Conservation (phyloP, 768 basidiomycete genomes). For the Russula sp. region DNA sequence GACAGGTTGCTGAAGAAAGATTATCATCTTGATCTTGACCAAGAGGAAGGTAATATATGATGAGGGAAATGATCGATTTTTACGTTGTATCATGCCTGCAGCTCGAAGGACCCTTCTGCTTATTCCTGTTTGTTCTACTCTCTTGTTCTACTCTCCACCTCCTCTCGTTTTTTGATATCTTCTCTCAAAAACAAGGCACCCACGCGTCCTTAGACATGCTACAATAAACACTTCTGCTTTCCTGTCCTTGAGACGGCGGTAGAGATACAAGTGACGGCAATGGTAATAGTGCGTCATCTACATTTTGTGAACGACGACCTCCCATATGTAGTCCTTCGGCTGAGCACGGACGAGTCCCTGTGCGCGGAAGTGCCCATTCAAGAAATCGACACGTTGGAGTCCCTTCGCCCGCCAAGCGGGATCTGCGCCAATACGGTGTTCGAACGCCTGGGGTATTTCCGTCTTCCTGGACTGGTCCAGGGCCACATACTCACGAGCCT, state of each 20-base stretch:
- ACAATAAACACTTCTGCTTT: slow-evolving; percentile 17
- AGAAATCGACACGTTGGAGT: slow-evolving; percentile 9
- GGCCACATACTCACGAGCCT: neutral
- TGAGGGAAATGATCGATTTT: too few species aligned
- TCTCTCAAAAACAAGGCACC: too few species aligned
- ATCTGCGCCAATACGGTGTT: neutral
- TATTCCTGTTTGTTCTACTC: too few species aligned
- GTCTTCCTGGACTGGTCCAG: neutral
- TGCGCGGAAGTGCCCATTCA: neutral
- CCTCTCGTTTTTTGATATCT: too few species aligned
- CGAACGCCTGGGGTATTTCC: neutral
- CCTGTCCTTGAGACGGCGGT: neutral
- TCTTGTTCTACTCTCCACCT: too few species aligned
- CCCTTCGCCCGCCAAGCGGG: slow-evolving; percentile 1
- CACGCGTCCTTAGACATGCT: too few species aligned
- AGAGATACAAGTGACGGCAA: neutral
- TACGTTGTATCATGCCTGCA: too few species aligned
- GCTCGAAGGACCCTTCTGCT: too few species aligned
- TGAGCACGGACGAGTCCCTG: slow-evolving; percentile 11
- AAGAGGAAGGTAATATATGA: too few species aligned
- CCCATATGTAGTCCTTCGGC: slow-evolving; percentile 10
- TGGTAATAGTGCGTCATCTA: neutral
- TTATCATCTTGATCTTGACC: too few species aligned
- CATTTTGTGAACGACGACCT: neutral
- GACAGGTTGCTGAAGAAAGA: too few species aligned